Evolutionary conservation across 441 rosid genomes (phyloP).

Genomic region (Jatropha multifida): DNA sequence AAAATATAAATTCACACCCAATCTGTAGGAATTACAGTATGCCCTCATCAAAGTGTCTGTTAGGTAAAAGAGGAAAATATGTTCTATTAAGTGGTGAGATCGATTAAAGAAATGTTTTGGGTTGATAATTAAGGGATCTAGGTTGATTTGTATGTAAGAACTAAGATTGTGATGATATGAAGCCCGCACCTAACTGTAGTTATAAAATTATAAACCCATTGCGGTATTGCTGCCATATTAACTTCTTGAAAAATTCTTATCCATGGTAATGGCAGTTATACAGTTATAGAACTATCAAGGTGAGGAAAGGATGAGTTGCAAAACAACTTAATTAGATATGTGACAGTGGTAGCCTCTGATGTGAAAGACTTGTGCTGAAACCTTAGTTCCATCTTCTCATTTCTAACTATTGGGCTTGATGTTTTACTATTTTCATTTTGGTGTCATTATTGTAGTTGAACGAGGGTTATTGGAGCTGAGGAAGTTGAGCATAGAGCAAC

Average conservation of each 20-base stretch:
- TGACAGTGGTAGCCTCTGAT: neutral
- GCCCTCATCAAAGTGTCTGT: neutral
- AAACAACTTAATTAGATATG: no score
- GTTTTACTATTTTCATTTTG: neutral
- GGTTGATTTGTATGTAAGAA: no score
- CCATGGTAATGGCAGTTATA: neutral
- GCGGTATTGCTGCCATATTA: neutral
- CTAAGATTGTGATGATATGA: neutral
- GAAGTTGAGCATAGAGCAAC: slow-evolving; percentile 90
- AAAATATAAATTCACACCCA: neutral
- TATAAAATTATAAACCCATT: neutral
- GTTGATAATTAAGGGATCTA: no score
- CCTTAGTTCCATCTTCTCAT: no score
- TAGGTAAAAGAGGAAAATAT: no score
- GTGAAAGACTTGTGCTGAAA: no score
- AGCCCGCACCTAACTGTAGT: neutral
- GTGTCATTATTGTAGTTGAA: slow-evolving; percentile 54
- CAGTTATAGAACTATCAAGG: neutral
- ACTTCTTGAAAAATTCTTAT: neutral
- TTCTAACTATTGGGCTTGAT: no score
- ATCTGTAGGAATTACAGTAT: neutral
- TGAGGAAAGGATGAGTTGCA: neutral
- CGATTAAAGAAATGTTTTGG: no score
- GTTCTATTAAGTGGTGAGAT: no score
- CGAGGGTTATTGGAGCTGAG: slow-evolving; percentile 80